phyloP scores from a whole-genome alignment of 805 yeast genomes.

The Maudiozyma bulderi region DNA sequence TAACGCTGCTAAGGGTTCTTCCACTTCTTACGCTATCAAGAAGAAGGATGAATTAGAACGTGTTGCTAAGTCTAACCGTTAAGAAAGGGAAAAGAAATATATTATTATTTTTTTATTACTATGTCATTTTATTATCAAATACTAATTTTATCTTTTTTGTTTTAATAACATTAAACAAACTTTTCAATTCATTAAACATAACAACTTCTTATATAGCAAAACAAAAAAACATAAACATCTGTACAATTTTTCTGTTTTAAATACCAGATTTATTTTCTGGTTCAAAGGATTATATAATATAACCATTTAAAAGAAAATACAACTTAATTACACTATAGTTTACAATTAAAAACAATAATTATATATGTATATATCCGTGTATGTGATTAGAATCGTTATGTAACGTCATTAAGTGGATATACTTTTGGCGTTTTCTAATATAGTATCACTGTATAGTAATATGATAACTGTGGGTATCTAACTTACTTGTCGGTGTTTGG shows the following conservation, averaged over 20 bases:
- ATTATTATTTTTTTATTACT: not conserved
- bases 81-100: constrained; percentile 30
- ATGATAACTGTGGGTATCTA: too few relatives aligned
- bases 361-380: not conserved
- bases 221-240: constrained; percentile 4
- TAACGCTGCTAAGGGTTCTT: constrained; percentile 99
- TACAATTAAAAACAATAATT: too few relatives aligned
- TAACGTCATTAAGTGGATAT: too few relatives aligned
- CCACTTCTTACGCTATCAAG: constrained; percentile 99
- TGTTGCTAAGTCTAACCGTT: constrained; percentile 99
- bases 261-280: constrained; percentile 4
- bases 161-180: constrained; percentile 5
- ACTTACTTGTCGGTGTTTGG: too few relatives aligned
- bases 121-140: not conserved
- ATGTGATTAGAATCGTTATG: too few relatives aligned
- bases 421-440: too few relatives aligned
- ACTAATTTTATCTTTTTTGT: constrained; percentile 4
- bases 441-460: too few relatives aligned
- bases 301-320: constrained; percentile 5
- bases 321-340: not conserved
- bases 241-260: constrained; percentile 14
- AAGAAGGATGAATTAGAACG: constrained; percentile 99
- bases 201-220: constrained; percentile 2
- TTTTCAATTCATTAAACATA: constrained; percentile 6
- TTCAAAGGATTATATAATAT: constrained; percentile 2